A percentile compares a stretch with the other conserved stretches of the same genome.
phyloP scores from a whole-genome alignment of 139 green algal genomes.

The Chlamydomonas sphaeroides region DNA sequence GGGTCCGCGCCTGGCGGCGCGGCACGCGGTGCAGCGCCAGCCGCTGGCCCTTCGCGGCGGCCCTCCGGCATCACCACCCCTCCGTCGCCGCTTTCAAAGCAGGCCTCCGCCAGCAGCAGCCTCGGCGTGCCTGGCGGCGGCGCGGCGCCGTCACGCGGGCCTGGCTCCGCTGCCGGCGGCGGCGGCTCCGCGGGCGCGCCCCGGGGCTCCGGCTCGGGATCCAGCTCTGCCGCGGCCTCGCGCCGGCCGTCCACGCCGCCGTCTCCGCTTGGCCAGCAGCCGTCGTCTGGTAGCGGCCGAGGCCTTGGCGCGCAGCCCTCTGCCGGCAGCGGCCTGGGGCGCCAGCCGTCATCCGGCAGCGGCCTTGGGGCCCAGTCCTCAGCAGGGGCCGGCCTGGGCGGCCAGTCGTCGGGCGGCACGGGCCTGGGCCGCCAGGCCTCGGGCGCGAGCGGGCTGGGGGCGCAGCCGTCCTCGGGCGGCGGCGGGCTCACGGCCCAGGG shows the following conservation, averaged over 20 bases:
- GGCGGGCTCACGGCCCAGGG: no score
- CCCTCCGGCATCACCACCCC: neutral
- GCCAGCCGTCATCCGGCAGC: no score
- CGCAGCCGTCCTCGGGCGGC: no score
- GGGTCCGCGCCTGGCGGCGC: no score
- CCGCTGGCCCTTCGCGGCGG: neutral
- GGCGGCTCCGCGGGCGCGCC: neutral
- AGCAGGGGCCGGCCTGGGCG: no score
- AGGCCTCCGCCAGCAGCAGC: constrained; percentile 5
- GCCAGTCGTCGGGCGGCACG: neutral
- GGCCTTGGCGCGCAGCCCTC: no score
- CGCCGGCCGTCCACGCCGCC: constrained; percentile 9
- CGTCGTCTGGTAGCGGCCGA: neutral
- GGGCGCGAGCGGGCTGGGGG: no score
- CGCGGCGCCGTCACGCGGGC: neutral
- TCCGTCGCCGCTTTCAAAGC: neutral
- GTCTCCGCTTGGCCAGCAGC: neutral
- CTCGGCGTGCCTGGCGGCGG: neutral
- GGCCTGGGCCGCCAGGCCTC: no score
- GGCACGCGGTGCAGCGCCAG: no score
- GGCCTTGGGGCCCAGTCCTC: no score
- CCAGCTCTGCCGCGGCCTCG: neutral
- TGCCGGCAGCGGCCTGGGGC: no score
- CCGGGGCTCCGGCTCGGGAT: neutral
- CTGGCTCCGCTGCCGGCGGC: neutral